Base-by-base conservation (phyloP, 1,284 basidiomycete genomes). In the Schizopora paradoxa region DNA sequence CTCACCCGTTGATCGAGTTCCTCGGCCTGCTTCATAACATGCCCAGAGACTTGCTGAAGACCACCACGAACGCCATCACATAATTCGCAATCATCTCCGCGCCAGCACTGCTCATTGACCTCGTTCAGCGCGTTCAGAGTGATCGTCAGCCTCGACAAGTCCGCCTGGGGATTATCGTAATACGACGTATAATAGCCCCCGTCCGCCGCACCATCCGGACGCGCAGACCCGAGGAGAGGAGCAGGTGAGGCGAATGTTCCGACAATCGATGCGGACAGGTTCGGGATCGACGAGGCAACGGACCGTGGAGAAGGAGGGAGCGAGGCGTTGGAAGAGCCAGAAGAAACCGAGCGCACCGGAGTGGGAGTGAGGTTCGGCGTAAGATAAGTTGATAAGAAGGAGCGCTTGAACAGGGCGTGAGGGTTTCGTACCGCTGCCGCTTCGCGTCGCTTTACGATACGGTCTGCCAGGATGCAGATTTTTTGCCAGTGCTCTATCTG, bases 401-500 rank as follows among this genome's bases (percentile, higher is more conserved):
- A 61, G 62, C 73, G 75, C 70, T 71, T 74, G 65, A 74, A 72
- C 66, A 51, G 45, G 40, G 72, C 73, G 69, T 72, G 72, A 76
- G 72, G 73, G 71, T 72, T 65, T 69, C 86, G 77, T 85, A 89
- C 86, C 74, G 86, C 83, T 70, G 86, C 82, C 66, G 86, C 83
- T 73, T 91, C 88, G 58, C 86, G 76, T 66, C 91, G 79, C 66
- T 84, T 86, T 43, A 92, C 77, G 53, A 90, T 78, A 52, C 91
- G 81, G 66, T 96, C 92, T 6, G 84, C 76, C 33, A 92, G 73
- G 44, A 88, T 68, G 60, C 85, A 88, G 60, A 96, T 86, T 56
- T 88, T 81, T 58, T 92, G 91, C 86, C 91, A 92, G 59, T 91
- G 83, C 52, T 93, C 89, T 46, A 96, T 86, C 35, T 95, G 67